Conservation (phyloP, 371 early-diverging fungal species). For the Blakeslea trispora region DNA sequence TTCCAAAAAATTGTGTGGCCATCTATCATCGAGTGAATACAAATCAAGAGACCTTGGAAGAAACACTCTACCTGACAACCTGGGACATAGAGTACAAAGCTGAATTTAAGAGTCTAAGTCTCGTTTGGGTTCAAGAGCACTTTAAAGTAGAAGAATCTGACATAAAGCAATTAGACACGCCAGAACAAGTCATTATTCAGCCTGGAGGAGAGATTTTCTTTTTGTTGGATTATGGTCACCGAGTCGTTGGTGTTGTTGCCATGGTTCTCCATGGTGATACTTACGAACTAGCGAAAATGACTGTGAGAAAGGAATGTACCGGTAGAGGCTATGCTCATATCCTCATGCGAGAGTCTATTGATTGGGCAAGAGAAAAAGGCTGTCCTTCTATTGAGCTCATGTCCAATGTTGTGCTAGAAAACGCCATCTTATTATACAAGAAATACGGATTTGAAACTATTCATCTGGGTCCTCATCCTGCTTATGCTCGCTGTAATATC, state of each 20-base stretch:
- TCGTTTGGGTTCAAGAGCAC: slow-evolving; percentile 16
- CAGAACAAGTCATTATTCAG: slow-evolving; percentile 23
- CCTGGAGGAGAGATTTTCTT: slow-evolving; percentile 27
- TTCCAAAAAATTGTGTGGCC: slow-evolving; percentile 13
- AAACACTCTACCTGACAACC: slow-evolving; percentile 13
- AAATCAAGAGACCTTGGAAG: slow-evolving; percentile 1
- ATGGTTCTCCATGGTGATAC: slow-evolving; percentile 20
- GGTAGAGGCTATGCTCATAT: slow-evolving; percentile 28
- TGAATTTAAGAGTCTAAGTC: slow-evolving; percentile 22
- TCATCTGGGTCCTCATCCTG: slow-evolving; percentile 21
- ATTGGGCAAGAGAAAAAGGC: slow-evolving; percentile 17
- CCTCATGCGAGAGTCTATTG: slow-evolving; percentile 19
- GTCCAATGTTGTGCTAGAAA: slow-evolving; percentile 5
- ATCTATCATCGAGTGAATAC: slow-evolving; percentile 19
- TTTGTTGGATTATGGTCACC: slow-evolving; percentile 1
- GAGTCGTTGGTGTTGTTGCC: slow-evolving; percentile 22
- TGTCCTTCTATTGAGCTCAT: slow-evolving; percentile 14
- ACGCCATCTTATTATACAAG: slow-evolving; percentile 20
- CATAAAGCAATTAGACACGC: slow-evolving; percentile 14
- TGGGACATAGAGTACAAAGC: slow-evolving; percentile 17
- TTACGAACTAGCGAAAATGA: slow-evolving; percentile 27
- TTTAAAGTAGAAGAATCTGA: slow-evolving; percentile 22
- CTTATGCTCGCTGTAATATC: slow-evolving; percentile 15
- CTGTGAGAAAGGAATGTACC: slow-evolving; percentile 17
- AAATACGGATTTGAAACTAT: slow-evolving; percentile 16